A percentile compares a stretch with the other conserved stretches of the same genome.
Evolutionary conservation across 179 eudicot species (phyloP).

Genomic region (Spinacia oleracea): DNA sequence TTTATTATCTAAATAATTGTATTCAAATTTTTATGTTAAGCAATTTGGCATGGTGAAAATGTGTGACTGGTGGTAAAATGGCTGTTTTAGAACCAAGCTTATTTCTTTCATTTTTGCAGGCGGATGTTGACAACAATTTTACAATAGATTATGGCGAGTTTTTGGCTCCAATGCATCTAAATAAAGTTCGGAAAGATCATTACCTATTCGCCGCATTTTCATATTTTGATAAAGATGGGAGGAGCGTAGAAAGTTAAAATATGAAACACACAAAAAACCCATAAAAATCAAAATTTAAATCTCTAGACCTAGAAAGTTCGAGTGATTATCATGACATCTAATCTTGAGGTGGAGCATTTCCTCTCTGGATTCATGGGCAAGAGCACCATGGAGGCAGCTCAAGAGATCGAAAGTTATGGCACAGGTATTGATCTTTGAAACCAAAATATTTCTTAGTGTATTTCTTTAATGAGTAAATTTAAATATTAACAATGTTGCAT

Average conservation of each 20-base stretch:
- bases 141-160: constrained; percentile 50
- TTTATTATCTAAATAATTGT: neutral
- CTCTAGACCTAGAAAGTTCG: too few relatives aligned
- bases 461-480: neutral
- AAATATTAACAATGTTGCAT: neutral
- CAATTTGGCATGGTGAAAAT: neutral
- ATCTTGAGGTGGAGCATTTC: constrained; percentile 82
- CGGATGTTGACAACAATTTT: constrained; percentile 49
- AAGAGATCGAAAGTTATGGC: constrained; percentile 68
- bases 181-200: constrained; percentile 47
- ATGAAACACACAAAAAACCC: too few relatives aligned
- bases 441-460: too few relatives aligned
- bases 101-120: constrained; percentile 31
- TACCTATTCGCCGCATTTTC: constrained; percentile 46
- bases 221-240: constrained; percentile 51
- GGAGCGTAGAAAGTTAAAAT: too few relatives aligned
- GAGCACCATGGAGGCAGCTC: constrained; percentile 59
- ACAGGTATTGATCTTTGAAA: constrained; percentile 41
- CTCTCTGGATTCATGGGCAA: constrained; percentile 66
- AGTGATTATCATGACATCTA: constrained; percentile 85
- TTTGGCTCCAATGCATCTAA: constrained; percentile 50
- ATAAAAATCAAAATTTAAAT: too few relatives aligned
- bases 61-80: neutral
- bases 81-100: neutral
- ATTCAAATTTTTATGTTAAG: neutral